Evolutionary conservation across 768 basidiomycete genomes (phyloP).

Genomic region (Suillus brevipes): DNA sequence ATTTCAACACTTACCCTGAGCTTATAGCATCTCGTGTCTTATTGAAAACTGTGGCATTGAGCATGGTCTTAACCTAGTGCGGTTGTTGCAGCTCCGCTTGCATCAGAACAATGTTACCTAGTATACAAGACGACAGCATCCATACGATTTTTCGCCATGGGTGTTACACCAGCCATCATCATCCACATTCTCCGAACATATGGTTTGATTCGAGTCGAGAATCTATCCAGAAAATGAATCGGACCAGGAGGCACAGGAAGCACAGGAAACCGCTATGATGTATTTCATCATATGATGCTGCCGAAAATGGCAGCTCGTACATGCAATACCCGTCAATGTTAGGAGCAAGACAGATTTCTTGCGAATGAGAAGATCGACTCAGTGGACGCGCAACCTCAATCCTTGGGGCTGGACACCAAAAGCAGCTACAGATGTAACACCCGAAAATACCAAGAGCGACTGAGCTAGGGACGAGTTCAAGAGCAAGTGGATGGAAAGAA

Average conservation of each 20-base stretch:
- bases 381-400: not conserved
- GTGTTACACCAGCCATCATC: not conserved
- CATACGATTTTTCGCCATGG: not conserved
- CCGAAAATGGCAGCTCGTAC: not conserved
- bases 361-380: not conserved
- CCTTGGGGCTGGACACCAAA: not conserved
- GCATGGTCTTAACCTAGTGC: not conserved
- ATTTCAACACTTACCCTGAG: too few relatives aligned
- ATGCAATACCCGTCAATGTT: not conserved
- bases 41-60: too few relatives aligned
- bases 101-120: too few relatives aligned
- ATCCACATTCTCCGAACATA: not conserved
- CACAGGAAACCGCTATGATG: not conserved
- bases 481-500: not conserved
- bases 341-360: not conserved
- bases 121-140: too few relatives aligned
- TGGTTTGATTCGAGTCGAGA: not conserved
- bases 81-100: not conserved
- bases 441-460: not conserved
- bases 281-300: not conserved
- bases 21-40: too few relatives aligned
- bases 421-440: not conserved
- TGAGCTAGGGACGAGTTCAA: not conserved
- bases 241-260: not conserved
- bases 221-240: not conserved